A percentile compares a stretch with the other conserved stretches of the same genome.
phyloP scores from a whole-genome alignment of 176 grass and related monocot genomes.

The Triticum aestivum region IWGSC_CS_RefSeq_v2.1 NC_057810.1:155809183-155809682 shows the following conservation, averaged over 20 bases:
- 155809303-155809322: not conserved
- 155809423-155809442: not conserved
- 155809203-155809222: not conserved
- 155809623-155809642: not conserved
- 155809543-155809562: too few relatives aligned
- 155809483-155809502: not conserved
- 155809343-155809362: not conserved
- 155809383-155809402: slow-evolving; percentile 1
- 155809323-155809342: not conserved
- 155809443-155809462: not conserved
- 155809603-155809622: not conserved
- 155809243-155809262: not conserved
- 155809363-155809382: slow-evolving; percentile 1
- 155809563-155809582: not conserved
- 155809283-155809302: not conserved
- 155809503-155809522: not conserved
- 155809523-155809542: not conserved
- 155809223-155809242: not conserved
- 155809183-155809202: not conserved
- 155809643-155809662: not conserved
- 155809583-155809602: too few relatives aligned
- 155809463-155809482: not conserved
- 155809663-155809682: slow-evolving; percentile 1
- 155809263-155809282: not conserved
- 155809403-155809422: not conserved